Base-by-base conservation (phyloP, 1,139 yeast genomes). In the Diutina scorzettiae region DNA sequence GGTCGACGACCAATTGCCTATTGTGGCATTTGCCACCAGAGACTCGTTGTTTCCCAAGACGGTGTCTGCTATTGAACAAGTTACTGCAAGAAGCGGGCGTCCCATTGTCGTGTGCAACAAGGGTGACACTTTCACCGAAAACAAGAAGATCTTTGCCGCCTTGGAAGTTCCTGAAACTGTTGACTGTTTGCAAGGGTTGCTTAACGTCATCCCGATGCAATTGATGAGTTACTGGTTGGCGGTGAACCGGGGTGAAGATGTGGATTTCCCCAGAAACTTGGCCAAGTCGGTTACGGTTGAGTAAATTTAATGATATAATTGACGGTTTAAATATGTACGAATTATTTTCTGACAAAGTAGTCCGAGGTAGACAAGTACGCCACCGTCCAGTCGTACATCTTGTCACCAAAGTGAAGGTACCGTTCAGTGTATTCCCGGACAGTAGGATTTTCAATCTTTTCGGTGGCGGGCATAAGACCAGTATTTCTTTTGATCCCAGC, bases 221-320 rank as follows among this genome's bases (percentile, higher is more conserved):
- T 73, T 93, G 60, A 89, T 89, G 78, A 82, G 96, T 59, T 93
- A 93, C 70, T 89, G 96, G 93, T 74, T 93, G 57, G 97, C 98
- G 42, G 91, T 86, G 45, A 80, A 82, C 65, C 83, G 91, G 60
- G 97, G 97, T 37, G 82, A 85, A 54, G 95, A 93, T 60, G 98
- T 93, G 46, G 99, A 93, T 63, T 91, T 91, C 78, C 99, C 99
- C 53, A 81, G 98, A 67, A 93, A 93, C 69, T 76, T 93, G 68
- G 99, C 99, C 50, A 93, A 93, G 71, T 81, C 95, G 40, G 98
- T 93, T 46, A 93, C 99, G 43, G 98, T 93, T 49, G 97, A 81
- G 68, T 83, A 71, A 44, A 27, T 27, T 12, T 27, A 27, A 27
- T 27, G 30, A 27, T 11, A 11, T 27, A 27, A 27, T 27, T 27